Percentiles rank a stretch among this genome's conserved stretches.
These are phyloP conservation scores for Calonectria pteridis DNA, from an alignment of 2,329 filamentous ascomycete genomes.

Conservation along the genomic window DNA sequence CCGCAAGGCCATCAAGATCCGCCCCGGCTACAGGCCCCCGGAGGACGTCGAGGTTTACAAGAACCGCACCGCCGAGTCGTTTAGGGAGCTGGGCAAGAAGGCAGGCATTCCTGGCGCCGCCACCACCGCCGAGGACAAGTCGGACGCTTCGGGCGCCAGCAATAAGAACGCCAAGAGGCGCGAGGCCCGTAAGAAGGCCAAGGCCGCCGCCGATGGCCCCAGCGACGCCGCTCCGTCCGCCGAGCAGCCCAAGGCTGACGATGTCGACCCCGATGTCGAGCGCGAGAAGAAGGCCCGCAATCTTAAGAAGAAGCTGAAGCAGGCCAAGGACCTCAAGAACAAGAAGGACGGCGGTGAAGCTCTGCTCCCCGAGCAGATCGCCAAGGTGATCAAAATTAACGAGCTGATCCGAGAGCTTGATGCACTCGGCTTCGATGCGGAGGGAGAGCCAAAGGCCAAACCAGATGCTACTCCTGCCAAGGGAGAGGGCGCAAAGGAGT, in stretches of 20 bases:
- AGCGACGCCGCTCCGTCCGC: slow-evolving; percentile 57
- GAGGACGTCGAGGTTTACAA: slow-evolving; percentile 98
- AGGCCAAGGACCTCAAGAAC: slow-evolving; percentile 88
- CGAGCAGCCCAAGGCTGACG: slow-evolving; percentile 51
- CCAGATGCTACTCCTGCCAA: slow-evolving; percentile 17
- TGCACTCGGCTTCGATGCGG: slow-evolving; percentile 83
- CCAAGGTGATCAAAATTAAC: slow-evolving; percentile 97
- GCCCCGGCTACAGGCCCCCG: slow-evolving; percentile 91
- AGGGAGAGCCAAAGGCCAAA: slow-evolving; percentile 71
- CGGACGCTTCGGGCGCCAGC: slow-evolving; percentile 63
- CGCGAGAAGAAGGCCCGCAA: slow-evolving; percentile 94
- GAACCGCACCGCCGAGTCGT: slow-evolving; percentile 88
- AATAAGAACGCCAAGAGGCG: slow-evolving; percentile 90
- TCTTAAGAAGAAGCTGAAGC: slow-evolving; percentile 93
- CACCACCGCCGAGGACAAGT: slow-evolving; percentile 63
- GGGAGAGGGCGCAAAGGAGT: slow-evolving; percentile 39
- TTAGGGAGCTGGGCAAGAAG: slow-evolving; percentile 79
- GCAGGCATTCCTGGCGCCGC: slow-evolving; percentile 79
- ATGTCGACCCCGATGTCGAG: slow-evolving; percentile 78
- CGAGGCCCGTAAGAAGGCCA: slow-evolving; percentile 68
- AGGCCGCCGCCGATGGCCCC: slow-evolving; percentile 68
- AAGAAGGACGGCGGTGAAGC: slow-evolving; percentile 91
- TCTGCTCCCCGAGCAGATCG: slow-evolving; percentile 92
- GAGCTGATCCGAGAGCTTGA: slow-evolving; percentile 92
- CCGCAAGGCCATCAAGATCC: slow-evolving; percentile 94